Evolutionary conservation across 2,329 filamentous ascomycete species (phyloP).

Genomic region (Colletotrichum sp.): DNA sequence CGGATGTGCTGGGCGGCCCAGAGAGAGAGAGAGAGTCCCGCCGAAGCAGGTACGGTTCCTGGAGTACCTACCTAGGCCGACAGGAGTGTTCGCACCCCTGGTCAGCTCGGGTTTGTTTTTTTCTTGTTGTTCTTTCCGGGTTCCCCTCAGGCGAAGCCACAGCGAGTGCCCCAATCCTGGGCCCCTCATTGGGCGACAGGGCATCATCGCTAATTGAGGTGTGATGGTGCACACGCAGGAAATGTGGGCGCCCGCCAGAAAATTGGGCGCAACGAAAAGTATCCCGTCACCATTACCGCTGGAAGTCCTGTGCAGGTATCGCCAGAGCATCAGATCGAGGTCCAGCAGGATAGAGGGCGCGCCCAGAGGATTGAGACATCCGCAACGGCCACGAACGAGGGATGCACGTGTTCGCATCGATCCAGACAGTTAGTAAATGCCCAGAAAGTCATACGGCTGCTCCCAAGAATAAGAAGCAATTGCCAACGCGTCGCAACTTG

Average conservation of each 20-base stretch:
- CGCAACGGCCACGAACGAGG: neutral
- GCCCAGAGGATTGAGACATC: neutral
- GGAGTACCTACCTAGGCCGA: neutral
- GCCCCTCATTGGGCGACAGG: conserved; percentile 16
- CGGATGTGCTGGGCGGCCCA: neutral
- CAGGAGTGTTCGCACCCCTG: neutral
- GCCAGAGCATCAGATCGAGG: conserved; percentile 12
- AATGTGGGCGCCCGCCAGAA: conserved; percentile 13
- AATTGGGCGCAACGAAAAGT: neutral
- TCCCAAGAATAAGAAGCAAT: neutral
- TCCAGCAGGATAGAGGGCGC: neutral
- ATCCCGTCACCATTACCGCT: conserved; percentile 30
- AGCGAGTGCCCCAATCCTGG: neutral
- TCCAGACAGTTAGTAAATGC: neutral
- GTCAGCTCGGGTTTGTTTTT: neutral
- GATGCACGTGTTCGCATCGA: neutral
- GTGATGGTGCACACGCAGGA: neutral
- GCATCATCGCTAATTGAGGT: conserved; percentile 2
- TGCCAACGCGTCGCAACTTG: neutral
- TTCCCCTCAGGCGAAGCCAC: neutral
- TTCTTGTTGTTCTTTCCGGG: neutral
- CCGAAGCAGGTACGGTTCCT: neutral
- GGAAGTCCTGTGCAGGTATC: conserved; percentile 19
- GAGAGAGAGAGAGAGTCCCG: neutral
- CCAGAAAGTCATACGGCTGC: neutral